Evolutionary conservation across 1,284 basidiomycete genomes (phyloP), one percentile per base, ranked within the genome.

Genomic region (Heterobasidion parviporum): DNA sequence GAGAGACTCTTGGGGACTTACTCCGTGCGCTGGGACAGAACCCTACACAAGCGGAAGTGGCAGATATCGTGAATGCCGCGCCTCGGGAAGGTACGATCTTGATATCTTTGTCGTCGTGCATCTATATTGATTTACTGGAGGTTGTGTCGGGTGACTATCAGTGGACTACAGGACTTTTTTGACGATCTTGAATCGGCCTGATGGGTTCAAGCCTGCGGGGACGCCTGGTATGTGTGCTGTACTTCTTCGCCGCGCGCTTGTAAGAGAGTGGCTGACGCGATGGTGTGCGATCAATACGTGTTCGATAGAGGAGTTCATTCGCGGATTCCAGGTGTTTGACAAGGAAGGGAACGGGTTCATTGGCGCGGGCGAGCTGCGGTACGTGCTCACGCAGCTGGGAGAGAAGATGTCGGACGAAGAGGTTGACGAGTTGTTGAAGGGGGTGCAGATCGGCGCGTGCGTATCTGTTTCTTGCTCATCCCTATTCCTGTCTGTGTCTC

Each of bases 321-420:
- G 96, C 56, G 97, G 95, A 8, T 99, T 99, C 82, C 95, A 98
- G 68, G 96, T 99, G 16, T 99, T 99, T 63, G 96, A 98, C 74
- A 98, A 98, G 75, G 94, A 97, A 61, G 94, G 93, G 47, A 97
- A 97, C 65, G 96, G 96, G 0, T 94, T 89, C 74, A 98, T 98
- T 66, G 94, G 94, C 54, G 93, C 89, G 32, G 94, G 94, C 53
- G 85, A 87, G 72, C 80, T 98, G 61, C 82, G 94, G 71, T 98
- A 98, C 70, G 94, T 98, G 45, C 81, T 98, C 47, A 98, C 95
- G 14, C 92, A 94, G 67, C 81, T 98, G 3, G 95, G 95, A 15
- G 95, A 98, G 80, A 97, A 98, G 80, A 93, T 99, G 89, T 77
- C 86, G 18, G 94, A 98, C 68, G 94, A 96, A 62, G 96, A 99